Conservation (phyloP, 2,329 filamentous ascomycete genomes). For the Sclerotinia sclerotiorum region DNA sequence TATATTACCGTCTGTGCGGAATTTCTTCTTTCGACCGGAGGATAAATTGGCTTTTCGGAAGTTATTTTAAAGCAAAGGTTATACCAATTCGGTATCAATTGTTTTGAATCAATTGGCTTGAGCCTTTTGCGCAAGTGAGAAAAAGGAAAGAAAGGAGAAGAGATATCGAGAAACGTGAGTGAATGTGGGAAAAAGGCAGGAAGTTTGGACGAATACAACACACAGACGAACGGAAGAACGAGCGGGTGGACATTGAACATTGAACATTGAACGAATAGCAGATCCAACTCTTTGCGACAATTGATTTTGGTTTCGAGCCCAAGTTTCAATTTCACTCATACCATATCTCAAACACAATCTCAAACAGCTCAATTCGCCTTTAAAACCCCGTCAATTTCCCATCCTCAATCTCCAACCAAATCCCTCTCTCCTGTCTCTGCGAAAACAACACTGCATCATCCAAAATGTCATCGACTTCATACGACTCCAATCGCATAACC, state of each 20-base stretch:
- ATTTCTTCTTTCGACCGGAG: constrained; percentile 1
- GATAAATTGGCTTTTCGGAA: background rate
- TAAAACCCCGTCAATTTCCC: background rate
- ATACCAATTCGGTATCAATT: background rate
- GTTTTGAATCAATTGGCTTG: constrained; percentile 9
- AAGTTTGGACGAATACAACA: background rate
- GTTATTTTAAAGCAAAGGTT: background rate
- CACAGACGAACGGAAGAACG: background rate
- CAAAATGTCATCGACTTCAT: background rate
- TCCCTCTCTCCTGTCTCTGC: background rate
- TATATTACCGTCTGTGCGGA: constrained; percentile 15
- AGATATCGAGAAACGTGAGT: background rate
- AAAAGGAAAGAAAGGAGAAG: constrained; percentile 12
- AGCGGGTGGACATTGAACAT: background rate
- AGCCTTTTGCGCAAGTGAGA: background rate
- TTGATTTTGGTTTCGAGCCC: background rate
- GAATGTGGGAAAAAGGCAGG: background rate
- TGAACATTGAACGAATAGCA: background rate
- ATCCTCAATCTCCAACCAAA: background rate
- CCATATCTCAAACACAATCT: constrained; percentile 9
- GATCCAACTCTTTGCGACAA: constrained; percentile 3
- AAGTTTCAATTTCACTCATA: background rate
- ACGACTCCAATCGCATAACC: constrained; percentile 48
- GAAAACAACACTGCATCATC: background rate
- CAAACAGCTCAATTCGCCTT: background rate